A percentile compares a stretch with the other conserved stretches of the same genome.
phyloP scores from a whole-genome alignment of 345 rosid species.

The Jatropha curcas region DNA sequence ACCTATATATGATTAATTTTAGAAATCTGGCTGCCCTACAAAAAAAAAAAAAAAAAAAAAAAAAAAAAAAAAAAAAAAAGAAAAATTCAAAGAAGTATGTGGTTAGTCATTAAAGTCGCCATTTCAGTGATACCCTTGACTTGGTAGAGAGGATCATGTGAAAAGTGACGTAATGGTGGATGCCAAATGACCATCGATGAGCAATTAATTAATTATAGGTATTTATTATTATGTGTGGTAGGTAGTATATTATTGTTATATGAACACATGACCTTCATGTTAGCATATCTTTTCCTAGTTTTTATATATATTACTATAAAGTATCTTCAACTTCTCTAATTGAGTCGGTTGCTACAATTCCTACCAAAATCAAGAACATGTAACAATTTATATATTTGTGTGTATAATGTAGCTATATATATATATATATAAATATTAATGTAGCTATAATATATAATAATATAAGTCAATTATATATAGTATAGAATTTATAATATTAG shows the following conservation, averaged over 20 bases:
- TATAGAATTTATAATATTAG: no score
- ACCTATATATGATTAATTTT: no score
- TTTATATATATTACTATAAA: no score
- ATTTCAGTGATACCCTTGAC: no score
- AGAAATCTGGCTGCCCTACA: no score
- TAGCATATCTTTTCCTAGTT: slow-evolving; percentile 6
- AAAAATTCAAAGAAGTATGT: background rate
- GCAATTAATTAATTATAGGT: background rate
- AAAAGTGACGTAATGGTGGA: slow-evolving; percentile 5
- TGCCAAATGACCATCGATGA: background rate
- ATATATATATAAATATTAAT: no score
- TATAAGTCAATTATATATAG: no score
- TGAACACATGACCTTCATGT: background rate
- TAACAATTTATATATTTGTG: no score
- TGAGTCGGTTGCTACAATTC: slow-evolving; percentile 1
- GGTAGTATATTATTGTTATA: slow-evolving; percentile 8
- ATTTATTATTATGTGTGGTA: background rate
- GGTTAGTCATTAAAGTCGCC: background rate
- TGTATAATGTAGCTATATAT: no score
- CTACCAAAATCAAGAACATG: background rate
- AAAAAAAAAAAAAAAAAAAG: no score
- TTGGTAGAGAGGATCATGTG: background rate
- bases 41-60: no score
- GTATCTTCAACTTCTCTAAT: background rate
- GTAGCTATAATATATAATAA: no score